These are phyloP conservation scores for Hymenoscyphus fraxineus DNA, from an alignment of 2,329 filamentous ascomycete genomes.

Conservation along the genomic window DNA sequence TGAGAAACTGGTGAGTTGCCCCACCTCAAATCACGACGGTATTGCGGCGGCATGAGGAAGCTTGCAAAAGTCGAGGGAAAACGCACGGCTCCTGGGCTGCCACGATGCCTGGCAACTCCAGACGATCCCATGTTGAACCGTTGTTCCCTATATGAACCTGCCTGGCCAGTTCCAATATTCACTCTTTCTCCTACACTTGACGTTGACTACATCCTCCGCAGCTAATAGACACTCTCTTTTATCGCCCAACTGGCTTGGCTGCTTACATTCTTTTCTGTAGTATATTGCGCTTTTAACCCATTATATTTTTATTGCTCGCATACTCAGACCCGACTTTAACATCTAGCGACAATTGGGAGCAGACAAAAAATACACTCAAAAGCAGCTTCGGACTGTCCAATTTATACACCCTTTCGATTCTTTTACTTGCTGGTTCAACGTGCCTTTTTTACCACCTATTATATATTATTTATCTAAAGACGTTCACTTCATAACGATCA, in stretches of 20 bases:
- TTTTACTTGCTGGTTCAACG: slow-evolving; percentile 34
- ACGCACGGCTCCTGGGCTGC: slow-evolving; percentile 27
- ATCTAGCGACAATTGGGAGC: slow-evolving; percentile 22
- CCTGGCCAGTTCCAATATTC: slow-evolving; percentile 20
- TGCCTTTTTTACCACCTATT: slow-evolving; percentile 23
- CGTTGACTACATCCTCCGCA: slow-evolving; percentile 35
- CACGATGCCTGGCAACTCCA: slow-evolving; percentile 26
- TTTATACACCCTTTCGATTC: slow-evolving; percentile 31
- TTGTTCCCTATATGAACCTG: slow-evolving; percentile 32
- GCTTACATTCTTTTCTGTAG: slow-evolving; percentile 47
- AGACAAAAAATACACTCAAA: slow-evolving; percentile 40
- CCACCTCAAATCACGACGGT: slow-evolving; percentile 24
- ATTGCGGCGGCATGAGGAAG: slow-evolving; percentile 14
- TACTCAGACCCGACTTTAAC: slow-evolving; percentile 11
- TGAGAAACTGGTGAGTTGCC: slow-evolving; percentile 34
- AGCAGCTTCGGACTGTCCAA: slow-evolving; percentile 43
- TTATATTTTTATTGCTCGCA: slow-evolving; percentile 28
- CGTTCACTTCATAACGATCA: slow-evolving; percentile 26
- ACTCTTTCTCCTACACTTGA: slow-evolving; percentile 33
- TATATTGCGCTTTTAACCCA: slow-evolving; percentile 33
- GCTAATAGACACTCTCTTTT: slow-evolving; percentile 43
- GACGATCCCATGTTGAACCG: slow-evolving; percentile 25
- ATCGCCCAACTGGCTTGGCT: slow-evolving; percentile 51
- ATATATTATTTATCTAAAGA: slow-evolving; percentile 16
- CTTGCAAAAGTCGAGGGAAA: slow-evolving; percentile 24